A percentile compares a stretch with the other conserved stretches of the same genome.
Conservation (phyloP, 768 basidiomycete genomes). For the Favolaschia claudopus region DNA sequence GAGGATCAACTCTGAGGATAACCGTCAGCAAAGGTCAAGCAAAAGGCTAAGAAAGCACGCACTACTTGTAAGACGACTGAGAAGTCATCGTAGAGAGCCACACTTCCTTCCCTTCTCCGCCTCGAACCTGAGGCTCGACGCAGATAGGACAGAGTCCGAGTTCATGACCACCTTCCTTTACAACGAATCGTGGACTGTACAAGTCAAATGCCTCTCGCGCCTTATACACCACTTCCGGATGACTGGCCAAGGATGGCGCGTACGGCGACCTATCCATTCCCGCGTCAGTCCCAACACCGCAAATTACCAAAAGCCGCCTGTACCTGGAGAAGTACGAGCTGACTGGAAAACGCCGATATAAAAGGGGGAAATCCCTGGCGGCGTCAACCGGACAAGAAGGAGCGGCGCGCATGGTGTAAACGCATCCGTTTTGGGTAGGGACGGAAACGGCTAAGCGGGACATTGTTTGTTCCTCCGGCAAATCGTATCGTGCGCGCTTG, state of each 20-base stretch:
- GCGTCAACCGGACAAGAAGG: slow-evolving; percentile 53
- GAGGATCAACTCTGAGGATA: slow-evolving; percentile 28
- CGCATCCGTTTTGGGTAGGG: neutral
- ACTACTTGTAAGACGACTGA: slow-evolving; percentile 89
- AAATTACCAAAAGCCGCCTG: too few species aligned
- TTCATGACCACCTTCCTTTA: slow-evolving; percentile 71
- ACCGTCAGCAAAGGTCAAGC: neutral
- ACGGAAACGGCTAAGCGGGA: neutral
- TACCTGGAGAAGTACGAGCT: slow-evolving; percentile 61
- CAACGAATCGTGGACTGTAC: slow-evolving; percentile 82
- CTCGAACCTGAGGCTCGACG: slow-evolving; percentile 62
- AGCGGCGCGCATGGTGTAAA: slow-evolving; percentile 55
- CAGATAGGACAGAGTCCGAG: slow-evolving; percentile 84
- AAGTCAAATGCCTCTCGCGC: slow-evolving; percentile 66
- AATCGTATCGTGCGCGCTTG: slow-evolving; percentile 14
- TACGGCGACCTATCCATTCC: slow-evolving; percentile 41
- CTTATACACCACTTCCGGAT: slow-evolving; percentile 65
- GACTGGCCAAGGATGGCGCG: slow-evolving; percentile 39
- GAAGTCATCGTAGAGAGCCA: slow-evolving; percentile 85
- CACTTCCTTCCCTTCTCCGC: slow-evolving; percentile 66
- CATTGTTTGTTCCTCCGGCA: neutral
- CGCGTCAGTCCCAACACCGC: too few species aligned
- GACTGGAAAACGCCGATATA: slow-evolving; percentile 76
- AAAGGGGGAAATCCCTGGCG: slow-evolving; percentile 59
- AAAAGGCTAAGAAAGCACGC: slow-evolving; percentile 28